phyloP scores from a whole-genome alignment of 1,139 yeast species.

The Pichia sp. region DNA sequence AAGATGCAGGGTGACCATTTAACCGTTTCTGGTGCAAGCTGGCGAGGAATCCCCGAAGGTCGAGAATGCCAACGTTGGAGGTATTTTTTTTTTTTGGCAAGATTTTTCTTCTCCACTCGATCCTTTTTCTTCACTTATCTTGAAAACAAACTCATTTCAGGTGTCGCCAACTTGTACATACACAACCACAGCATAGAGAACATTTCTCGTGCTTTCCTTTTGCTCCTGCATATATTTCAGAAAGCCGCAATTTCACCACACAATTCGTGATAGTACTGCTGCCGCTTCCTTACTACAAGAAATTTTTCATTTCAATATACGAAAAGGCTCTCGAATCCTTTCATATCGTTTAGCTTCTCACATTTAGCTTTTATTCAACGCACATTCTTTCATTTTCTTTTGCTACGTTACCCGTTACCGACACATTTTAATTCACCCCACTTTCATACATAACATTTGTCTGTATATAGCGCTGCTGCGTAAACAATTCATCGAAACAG shows the following conservation, averaged over 20 bases:
- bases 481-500: neutral
- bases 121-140: neutral
- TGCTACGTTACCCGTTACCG: neutral
- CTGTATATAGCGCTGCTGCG: neutral
- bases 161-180: neutral
- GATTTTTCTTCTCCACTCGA: neutral
- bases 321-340: neutral
- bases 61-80: neutral
- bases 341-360: neutral
- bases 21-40: neutral
- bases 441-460: neutral
- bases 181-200: neutral
- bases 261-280: neutral
- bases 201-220: neutral
- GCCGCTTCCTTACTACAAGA: neutral
- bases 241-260: neutral
- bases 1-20: neutral
- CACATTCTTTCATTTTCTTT: neutral
- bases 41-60: neutral
- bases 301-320: neutral
- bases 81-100: neutral
- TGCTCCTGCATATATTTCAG: neutral
- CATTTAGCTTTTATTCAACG: neutral
- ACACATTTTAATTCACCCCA: neutral
- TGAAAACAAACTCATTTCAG: neutral